phyloP scores from a whole-genome alignment of 441 rosid species.

The Populus hybrid region DNA sequence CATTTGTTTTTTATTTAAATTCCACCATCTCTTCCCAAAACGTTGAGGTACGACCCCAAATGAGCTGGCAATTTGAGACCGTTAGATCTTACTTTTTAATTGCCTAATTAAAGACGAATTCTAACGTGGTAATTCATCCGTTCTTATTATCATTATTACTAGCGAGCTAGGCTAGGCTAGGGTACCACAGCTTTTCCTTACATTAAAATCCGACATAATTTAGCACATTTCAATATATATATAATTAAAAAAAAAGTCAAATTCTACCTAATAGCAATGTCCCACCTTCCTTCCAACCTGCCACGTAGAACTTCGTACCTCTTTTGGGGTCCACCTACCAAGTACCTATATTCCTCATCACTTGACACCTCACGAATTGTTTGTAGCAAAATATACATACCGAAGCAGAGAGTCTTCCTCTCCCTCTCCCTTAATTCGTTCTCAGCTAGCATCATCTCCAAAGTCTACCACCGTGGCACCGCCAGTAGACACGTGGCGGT shows the following conservation, averaged over 20 bases:
- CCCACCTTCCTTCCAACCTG: background rate
- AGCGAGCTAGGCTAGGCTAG: background rate
- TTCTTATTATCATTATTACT: background rate
- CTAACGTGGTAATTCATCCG: background rate
- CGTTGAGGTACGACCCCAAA: background rate
- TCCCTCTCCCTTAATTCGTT: too few relatives aligned
- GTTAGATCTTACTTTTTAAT: background rate
- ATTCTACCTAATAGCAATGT: background rate
- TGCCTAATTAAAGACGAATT: background rate
- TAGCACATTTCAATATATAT: background rate
- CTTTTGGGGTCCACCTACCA: background rate
- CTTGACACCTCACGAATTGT: background rate
- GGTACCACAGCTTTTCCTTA: background rate
- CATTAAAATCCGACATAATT: background rate
- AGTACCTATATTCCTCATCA: background rate
- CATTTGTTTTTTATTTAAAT: too few relatives aligned
- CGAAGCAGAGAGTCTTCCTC: background rate
- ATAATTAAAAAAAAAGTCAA: background rate
- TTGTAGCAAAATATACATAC: background rate
- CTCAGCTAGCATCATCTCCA: background rate
- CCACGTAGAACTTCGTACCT: conserved; percentile 7
- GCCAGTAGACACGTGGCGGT: conserved; percentile 25
- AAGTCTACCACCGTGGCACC: conserved; percentile 3
- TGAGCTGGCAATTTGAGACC: conserved; percentile 4
- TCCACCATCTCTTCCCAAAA: background rate